Percentiles rank a stretch among this genome's conserved stretches.
Conservation (phyloP, 2,329 filamentous ascomycete species). For the Apiospora marii region DNA sequence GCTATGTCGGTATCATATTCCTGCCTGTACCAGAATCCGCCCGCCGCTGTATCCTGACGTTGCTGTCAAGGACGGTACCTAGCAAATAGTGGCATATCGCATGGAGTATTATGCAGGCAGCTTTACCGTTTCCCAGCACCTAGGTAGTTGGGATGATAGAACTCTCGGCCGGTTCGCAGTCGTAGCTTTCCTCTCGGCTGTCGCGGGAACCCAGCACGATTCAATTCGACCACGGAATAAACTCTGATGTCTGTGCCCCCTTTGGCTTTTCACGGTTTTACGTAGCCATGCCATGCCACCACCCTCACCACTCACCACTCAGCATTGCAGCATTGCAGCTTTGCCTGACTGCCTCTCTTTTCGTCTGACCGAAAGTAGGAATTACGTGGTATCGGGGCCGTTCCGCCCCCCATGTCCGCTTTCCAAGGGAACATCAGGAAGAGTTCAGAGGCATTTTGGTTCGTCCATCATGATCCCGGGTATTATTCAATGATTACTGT, state of each 20-base stretch:
- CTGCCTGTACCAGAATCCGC: neutral
- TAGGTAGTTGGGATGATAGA: slow-evolving; percentile 14
- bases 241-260: slow-evolving; percentile 19
- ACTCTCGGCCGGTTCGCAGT: neutral
- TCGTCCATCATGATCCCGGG: slow-evolving; percentile 12
- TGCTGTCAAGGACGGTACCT: neutral
- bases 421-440: slow-evolving; percentile 11
- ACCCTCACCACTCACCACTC: neutral
- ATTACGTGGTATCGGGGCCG: slow-evolving; percentile 15
- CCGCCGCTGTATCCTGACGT: neutral
- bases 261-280: slow-evolving; percentile 8
- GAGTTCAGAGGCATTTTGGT: slow-evolving; percentile 14
- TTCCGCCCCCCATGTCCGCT: slow-evolving; percentile 1
- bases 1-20: neutral
- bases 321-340: neutral
- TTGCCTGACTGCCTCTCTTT: neutral
- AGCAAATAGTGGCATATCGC: neutral
- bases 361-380: slow-evolving; percentile 7
- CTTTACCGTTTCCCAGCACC: neutral
- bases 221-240: slow-evolving; percentile 5
- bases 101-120: neutral
- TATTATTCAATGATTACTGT: slow-evolving; percentile 19
- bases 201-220: slow-evolving; percentile 21
- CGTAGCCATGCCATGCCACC: slow-evolving; percentile 2
- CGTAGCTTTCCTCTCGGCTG: slow-evolving; percentile 20